Base-by-base conservation (phyloP, 441 rosid species). In the Metrosideros polymorpha region DNA sequence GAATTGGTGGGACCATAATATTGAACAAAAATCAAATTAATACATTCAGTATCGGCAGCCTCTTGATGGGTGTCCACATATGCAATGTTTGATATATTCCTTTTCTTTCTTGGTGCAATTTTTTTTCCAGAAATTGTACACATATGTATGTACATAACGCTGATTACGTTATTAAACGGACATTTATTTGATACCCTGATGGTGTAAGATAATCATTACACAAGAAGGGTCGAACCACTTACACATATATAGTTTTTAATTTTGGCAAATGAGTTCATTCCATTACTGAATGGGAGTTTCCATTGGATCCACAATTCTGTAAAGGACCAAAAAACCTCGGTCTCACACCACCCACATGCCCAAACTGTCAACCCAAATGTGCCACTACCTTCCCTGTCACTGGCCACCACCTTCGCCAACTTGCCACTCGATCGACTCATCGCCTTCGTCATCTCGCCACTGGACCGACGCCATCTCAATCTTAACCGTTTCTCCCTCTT, bases 31-130 rank as follows among this genome's bases (percentile, higher is more conserved):
- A n/a, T n/a, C n/a, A 27, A n/a, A 13, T 13, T n/a, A n/a, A 57
- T 6, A 6, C 32, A n/a, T 57, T n/a, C 4, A 7, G 18, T n/a
- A 13, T n/a, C 0, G 1, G 13, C 5, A 2, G 35, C 66, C 19
- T 13, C 66, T n/a, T 29, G 35, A 35, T 57, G 66, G 66, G 19
- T 57, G 35, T 57, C 66, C 30, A 56, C 4, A 3, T 27, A 12
- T 7, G 4, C 63, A 27, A 27, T 56, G 15, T 27, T 27, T 12
- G 27, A 12, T 12, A 56, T 8, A 27, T 56, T 27, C 1, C 3
- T 27, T 0, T 56, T 27, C 30, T 29, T 56, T 56, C 2, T 30
- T 12, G 0, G 30, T 5, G 18, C 32, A 27, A 12, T 14, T 12
- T 30, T 56, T 56, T 56, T 43, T 27, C 63, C 27, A 12, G 59